phyloP scores from a whole-genome alignment of 306 rosid species.

The Mucuna pruriens region DNA sequence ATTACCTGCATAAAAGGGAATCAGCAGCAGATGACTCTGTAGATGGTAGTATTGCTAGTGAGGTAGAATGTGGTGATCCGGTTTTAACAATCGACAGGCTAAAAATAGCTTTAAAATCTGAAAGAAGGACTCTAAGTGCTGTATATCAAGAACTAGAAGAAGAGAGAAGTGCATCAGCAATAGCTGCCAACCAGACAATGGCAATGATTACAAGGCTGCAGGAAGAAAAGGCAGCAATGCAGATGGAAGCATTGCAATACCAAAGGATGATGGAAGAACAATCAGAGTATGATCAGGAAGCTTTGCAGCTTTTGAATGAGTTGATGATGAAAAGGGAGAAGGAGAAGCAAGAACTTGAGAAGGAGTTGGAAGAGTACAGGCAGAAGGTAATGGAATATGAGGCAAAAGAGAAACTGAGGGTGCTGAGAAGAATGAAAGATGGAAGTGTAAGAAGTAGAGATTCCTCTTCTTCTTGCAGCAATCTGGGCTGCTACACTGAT shows the following conservation, averaged over 20 bases:
- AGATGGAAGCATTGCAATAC: slow-evolving; percentile 91
- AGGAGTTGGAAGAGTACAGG: slow-evolving; percentile 62
- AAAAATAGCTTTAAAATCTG: slow-evolving; percentile 52
- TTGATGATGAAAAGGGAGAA: slow-evolving; percentile 74
- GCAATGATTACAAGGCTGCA: slow-evolving; percentile 93
- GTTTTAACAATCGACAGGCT: slow-evolving; percentile 52
- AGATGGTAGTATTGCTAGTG: slow-evolving; percentile 62
- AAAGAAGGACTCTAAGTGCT: slow-evolving; percentile 59
- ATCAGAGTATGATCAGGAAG: slow-evolving; percentile 87
- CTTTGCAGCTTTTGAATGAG: slow-evolving; percentile 82
- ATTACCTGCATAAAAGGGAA: slow-evolving; percentile 57
- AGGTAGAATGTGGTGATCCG: slow-evolving; percentile 58
- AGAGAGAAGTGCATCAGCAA: slow-evolving; percentile 87
- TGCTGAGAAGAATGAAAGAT: slow-evolving; percentile 58
- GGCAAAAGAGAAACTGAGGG: slow-evolving; percentile 59
- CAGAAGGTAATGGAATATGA: slow-evolving; percentile 65
- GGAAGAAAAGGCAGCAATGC: slow-evolving; percentile 88
- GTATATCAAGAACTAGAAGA: slow-evolving; percentile 82
- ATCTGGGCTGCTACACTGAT: slow-evolving; percentile 51
- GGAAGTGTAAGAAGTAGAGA: slow-evolving; percentile 63
- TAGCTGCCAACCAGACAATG: slow-evolving; percentile 88
- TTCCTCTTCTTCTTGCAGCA: slow-evolving; percentile 66
- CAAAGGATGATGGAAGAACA: slow-evolving; percentile 96
- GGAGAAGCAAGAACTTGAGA: slow-evolving; percentile 80
- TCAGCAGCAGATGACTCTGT: slow-evolving; percentile 54